Evolutionary conservation across 129 eudicot genomes (phyloP).

Genomic region (Centella asiatica): DNA sequence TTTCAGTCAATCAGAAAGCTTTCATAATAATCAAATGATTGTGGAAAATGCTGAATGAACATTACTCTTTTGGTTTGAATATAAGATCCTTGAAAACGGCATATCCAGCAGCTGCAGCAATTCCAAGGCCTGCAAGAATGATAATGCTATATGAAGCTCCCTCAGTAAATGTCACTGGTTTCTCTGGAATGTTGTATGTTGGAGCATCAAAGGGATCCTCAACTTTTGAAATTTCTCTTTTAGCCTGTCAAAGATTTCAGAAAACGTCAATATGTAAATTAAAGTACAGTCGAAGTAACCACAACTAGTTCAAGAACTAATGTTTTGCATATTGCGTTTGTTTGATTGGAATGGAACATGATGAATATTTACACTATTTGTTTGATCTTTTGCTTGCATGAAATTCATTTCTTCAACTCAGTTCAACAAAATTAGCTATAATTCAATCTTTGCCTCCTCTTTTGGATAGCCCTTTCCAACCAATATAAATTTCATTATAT

Average conservation of each 20-base stretch:
- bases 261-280: not conserved
- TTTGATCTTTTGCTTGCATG: too few relatives aligned
- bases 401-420: too few relatives aligned
- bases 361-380: not conserved
- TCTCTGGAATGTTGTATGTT: slow-evolving; percentile 87
- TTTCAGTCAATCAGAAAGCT: not conserved
- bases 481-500: too few relatives aligned
- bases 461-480: too few relatives aligned
- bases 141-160: slow-evolving; percentile 77
- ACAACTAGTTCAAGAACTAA: not conserved
- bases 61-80: slow-evolving; percentile 90
- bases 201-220: slow-evolving; percentile 98
- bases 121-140: slow-evolving; percentile 80
- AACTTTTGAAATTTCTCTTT: slow-evolving; percentile 56
- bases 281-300: not conserved
- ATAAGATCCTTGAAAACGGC: slow-evolving; percentile 87
- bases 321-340: not conserved
- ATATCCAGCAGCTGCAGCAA: slow-evolving; percentile 89
- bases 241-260: slow-evolving; percentile 30
- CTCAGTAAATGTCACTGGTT: slow-evolving; percentile 88
- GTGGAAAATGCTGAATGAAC: not conserved
- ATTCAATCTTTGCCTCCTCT: too few relatives aligned
- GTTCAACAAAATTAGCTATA: too few relatives aligned
- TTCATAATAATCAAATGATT: not conserved
- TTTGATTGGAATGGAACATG: not conserved